Percentiles rank a stretch among this genome's conserved stretches.
Evolutionary conservation across 139 green algal species (phyloP).

Genomic region (Chlamydomonas asymmetrica): DNA sequence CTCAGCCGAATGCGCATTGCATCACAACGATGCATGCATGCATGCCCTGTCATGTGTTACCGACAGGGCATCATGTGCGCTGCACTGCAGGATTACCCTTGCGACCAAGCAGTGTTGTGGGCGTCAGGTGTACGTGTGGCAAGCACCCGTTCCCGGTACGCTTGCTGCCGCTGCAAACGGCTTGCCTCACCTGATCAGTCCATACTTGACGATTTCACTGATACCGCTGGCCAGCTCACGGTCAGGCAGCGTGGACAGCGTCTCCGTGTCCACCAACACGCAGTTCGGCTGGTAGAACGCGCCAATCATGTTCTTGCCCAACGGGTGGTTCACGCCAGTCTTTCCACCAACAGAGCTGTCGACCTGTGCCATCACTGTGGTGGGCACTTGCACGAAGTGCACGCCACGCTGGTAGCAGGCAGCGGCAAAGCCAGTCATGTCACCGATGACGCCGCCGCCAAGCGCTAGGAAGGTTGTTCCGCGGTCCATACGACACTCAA

Average conservation of each 20-base stretch:
- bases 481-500: slow-evolving; percentile 85
- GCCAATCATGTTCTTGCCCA: slow-evolving; percentile 99
- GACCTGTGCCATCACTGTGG: slow-evolving; percentile 97
- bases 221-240: slow-evolving; percentile 90
- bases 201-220: slow-evolving; percentile 99
- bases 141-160: too few relatives aligned
- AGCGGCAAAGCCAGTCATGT: slow-evolving; percentile 98
- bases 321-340: slow-evolving; percentile 96
- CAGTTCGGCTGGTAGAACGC: slow-evolving; percentile 92
- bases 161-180: too few relatives aligned
- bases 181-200: slow-evolving; percentile 79
- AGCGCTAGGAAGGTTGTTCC: slow-evolving; percentile 93
- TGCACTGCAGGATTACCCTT: too few relatives aligned
- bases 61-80: too few relatives aligned
- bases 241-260: slow-evolving; percentile 88
- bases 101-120: too few relatives aligned
- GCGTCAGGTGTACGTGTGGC: too few relatives aligned
- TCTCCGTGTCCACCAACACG: slow-evolving; percentile 93
- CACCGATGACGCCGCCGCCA: slow-evolving; percentile 95
- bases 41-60: too few relatives aligned
- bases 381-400: slow-evolving; percentile 97
- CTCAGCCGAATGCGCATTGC: too few relatives aligned
- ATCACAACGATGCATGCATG: too few relatives aligned
- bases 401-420: slow-evolving; percentile 95
- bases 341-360: slow-evolving; percentile 98